Evolutionary conservation across 2,329 filamentous ascomycete species (phyloP), one percentile per base, ranked within the genome.

Genomic region (Orbilia quercus): DNA sequence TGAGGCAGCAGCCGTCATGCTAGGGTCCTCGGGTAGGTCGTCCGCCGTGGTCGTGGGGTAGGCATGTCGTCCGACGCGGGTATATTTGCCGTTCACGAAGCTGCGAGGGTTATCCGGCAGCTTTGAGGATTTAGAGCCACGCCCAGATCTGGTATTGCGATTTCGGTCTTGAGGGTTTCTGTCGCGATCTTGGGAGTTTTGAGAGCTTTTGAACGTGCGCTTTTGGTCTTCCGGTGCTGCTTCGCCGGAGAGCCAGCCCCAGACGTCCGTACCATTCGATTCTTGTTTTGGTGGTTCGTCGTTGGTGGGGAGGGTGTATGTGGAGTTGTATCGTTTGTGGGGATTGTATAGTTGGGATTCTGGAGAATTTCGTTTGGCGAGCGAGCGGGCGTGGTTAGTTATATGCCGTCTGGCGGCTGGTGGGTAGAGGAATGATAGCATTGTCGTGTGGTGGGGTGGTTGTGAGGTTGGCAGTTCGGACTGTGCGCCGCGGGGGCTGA

Each of bases 401-500:
- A 65, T 5, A 25, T 54, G 48, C 20, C 59, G 44, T 25, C 67
- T 47, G 2, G 67, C 38, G n/a, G 25, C 44, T 3, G 53, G 14
- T 1, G 67, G 67, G 48, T 72, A 72, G 11, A 72, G 54, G 34
- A 72, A 72, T 4, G 67, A 65, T 16, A 72, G 53, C 58, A 65
- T 63, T 34, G 51, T 54, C 18, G 45, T 7, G n/a, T 23, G 28
- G 14, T 25, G 12, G 31, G 51, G 34, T 12, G 28, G 36, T 42
- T 22, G 44, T 51, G 63, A 20, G 40, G 60, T 44, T 58, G 23
- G 25, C 11, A 16, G 16, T 4, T 20, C 16, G 9, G 36, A 40
- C 45, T 34, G 48, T 45, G 36, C 22, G 34, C 64, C 55, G 54
- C 65, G 65, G 50, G 66, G 59, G 53, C 55, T 22, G 12, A 60